Conservation (phyloP, 2,329 filamentous ascomycete species). For the Stagonosporopsis vannaccii region DNA sequence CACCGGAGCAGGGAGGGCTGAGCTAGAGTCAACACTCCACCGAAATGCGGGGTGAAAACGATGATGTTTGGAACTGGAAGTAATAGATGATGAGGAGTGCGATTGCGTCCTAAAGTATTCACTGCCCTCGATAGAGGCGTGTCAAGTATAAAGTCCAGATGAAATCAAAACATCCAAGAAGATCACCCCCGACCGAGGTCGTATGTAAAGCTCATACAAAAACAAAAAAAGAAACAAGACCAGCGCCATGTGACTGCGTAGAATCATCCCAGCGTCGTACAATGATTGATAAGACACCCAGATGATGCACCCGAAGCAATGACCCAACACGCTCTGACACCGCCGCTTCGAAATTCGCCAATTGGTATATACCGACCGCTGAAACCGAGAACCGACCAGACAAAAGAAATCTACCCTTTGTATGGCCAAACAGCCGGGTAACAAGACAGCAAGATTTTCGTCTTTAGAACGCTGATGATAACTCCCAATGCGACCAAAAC, state of each 20-base stretch:
- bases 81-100: conserved; percentile 33
- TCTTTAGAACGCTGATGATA: conserved; percentile 46
- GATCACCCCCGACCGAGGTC: conserved; percentile 33
- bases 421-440: conserved; percentile 40
- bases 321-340: conserved; percentile 46
- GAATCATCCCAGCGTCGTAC: conserved; percentile 53
- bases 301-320: conserved; percentile 45
- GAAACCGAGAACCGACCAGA: conserved; percentile 44
- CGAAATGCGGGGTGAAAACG: neutral
- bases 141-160: conserved; percentile 35
- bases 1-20: neutral
- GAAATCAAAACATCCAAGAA: conserved; percentile 42
- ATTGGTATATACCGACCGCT: conserved; percentile 53
- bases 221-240: conserved; percentile 35
- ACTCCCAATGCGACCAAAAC: conserved; percentile 49
- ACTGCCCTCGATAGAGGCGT: conserved; percentile 49
- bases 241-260: conserved; percentile 44
- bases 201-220: conserved; percentile 46
- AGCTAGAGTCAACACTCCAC: neutral
- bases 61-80: neutral
- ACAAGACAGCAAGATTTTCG: conserved; percentile 45
- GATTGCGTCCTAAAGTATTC: conserved; percentile 45
- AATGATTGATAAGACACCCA: conserved; percentile 43
- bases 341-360: conserved; percentile 49
- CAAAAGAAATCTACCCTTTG: conserved; percentile 53